Evolutionary conservation across 768 basidiomycete species (phyloP).

Genomic region (Naganishia vaughanmartiniae): DNA sequence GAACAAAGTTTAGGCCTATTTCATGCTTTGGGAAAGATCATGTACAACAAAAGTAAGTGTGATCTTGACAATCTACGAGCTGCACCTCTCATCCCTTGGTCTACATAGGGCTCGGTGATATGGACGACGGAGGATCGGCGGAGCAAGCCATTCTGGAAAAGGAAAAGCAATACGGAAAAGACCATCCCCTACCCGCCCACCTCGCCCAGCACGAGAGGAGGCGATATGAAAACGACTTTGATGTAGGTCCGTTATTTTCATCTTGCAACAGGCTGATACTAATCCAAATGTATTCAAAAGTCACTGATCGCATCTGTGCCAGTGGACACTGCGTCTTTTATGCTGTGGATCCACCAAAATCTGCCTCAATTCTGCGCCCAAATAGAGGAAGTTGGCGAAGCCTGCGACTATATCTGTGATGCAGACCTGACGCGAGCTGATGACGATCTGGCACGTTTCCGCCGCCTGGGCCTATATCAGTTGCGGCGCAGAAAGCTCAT

Average conservation of each 20-base stretch:
- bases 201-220: constrained; percentile 63
- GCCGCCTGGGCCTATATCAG: background rate
- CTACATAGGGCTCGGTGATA: constrained; percentile 20
- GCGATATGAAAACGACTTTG: constrained; percentile 71
- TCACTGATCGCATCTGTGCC: constrained; percentile 65
- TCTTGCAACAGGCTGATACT: background rate
- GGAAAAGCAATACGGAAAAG: background rate
- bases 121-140: background rate
- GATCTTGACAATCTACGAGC: background rate
- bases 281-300: constrained; percentile 52
- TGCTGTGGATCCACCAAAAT: constrained; percentile 90
- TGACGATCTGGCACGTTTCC: constrained; percentile 47
- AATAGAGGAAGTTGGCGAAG: constrained; percentile 60
- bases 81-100: background rate
- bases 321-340: constrained; percentile 83
- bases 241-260: constrained; percentile 56
- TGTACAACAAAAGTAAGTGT: constrained; percentile 86
- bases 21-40: constrained; percentile 84
- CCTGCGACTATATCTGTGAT: constrained; percentile 42
- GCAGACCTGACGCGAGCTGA: constrained; percentile 51
- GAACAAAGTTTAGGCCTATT: constrained; percentile 86
- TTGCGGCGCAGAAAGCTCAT: background rate
- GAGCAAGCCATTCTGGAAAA: background rate
- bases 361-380: constrained; percentile 78
- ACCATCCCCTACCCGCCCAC: constrained; percentile 59